Evolutionary conservation across 371 early-diverging fungal species (phyloP).

Genomic region (Mucor velutinosus): DNA sequence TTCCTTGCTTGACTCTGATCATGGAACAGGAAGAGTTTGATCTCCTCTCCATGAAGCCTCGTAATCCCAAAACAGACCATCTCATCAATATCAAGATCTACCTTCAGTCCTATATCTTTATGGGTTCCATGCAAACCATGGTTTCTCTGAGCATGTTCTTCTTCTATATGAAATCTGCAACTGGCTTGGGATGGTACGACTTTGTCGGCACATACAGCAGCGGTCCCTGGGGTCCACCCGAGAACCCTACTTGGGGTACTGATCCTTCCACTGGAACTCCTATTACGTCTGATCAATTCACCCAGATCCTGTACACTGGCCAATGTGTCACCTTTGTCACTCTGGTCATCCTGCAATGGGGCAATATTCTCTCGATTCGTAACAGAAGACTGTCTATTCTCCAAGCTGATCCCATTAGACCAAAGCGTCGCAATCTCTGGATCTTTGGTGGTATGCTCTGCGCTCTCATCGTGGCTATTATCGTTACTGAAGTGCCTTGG

Average conservation of each 20-base stretch:
- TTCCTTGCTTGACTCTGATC: slow-evolving; percentile 62
- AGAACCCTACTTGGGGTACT: slow-evolving; percentile 41
- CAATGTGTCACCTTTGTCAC: slow-evolving; percentile 65
- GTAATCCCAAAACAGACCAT: slow-evolving; percentile 60
- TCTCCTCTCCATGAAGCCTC: slow-evolving; percentile 58
- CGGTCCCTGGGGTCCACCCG: slow-evolving; percentile 49
- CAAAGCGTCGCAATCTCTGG: slow-evolving; percentile 41
- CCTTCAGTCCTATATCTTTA: slow-evolving; percentile 62
- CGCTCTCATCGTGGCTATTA: slow-evolving; percentile 49
- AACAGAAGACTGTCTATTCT: slow-evolving; percentile 61
- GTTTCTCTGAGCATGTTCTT: slow-evolving; percentile 63
- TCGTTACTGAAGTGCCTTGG: slow-evolving; percentile 58
- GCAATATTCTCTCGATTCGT: slow-evolving; percentile 52
- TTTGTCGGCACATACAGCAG: slow-evolving; percentile 40
- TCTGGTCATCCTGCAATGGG: slow-evolving; percentile 61
- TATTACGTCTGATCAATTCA: slow-evolving; percentile 39
- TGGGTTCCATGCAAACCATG: slow-evolving; percentile 60
- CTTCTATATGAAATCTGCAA: slow-evolving; percentile 39
- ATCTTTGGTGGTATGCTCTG: slow-evolving; percentile 47
- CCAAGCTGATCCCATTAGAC: slow-evolving; percentile 55
- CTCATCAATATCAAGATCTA: slow-evolving; percentile 56
- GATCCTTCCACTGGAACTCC: slow-evolving; percentile 47
- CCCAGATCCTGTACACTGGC: slow-evolving; percentile 42
- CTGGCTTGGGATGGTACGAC: slow-evolving; percentile 17
- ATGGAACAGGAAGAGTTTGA: slow-evolving; percentile 64